A percentile compares a stretch with the other conserved stretches of the same genome.
phyloP scores from a whole-genome alignment of 208 protist genomes.

The Crithidia bombi region DNA sequence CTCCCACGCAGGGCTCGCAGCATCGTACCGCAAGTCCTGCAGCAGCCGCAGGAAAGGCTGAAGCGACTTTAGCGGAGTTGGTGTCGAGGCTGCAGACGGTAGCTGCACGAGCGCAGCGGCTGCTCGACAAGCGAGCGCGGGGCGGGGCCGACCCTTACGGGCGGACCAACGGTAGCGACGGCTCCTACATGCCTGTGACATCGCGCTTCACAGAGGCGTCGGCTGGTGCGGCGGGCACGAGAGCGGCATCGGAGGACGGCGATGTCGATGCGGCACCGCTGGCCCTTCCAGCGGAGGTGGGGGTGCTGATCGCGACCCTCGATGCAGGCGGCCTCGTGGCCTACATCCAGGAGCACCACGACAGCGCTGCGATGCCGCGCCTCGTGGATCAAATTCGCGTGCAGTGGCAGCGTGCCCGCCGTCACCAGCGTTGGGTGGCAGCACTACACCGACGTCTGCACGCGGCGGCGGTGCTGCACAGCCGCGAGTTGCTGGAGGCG shows the following conservation, averaged over 20 bases:
- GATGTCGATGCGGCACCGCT: not conserved
- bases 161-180: not conserved
- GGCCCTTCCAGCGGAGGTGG: constrained; percentile 36
- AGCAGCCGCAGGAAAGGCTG: not conserved
- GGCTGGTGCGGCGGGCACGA: not conserved
- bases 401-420: constrained; percentile 30
- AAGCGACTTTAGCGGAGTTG: not conserved
- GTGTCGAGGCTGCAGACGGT: constrained; percentile 7
- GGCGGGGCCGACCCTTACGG: constrained; percentile 9
- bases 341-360: constrained; percentile 40
- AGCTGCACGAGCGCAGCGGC: constrained; percentile 10
- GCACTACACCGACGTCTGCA: constrained; percentile 41
- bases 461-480: constrained; percentile 44
- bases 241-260: not conserved
- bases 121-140: constrained; percentile 10
- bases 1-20: not conserved
- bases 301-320: constrained; percentile 19
- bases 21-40: not conserved
- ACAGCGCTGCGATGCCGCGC: constrained; percentile 14
- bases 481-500: constrained; percentile 37
- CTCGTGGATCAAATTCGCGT: constrained; percentile 22
- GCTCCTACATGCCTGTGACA: not conserved
- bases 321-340: constrained; percentile 29
- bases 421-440: constrained; percentile 32
- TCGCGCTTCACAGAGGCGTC: not conserved